Base-by-base conservation (phyloP, 176 grass and related monocot genomes). In the Zoysia japonica region DNA sequence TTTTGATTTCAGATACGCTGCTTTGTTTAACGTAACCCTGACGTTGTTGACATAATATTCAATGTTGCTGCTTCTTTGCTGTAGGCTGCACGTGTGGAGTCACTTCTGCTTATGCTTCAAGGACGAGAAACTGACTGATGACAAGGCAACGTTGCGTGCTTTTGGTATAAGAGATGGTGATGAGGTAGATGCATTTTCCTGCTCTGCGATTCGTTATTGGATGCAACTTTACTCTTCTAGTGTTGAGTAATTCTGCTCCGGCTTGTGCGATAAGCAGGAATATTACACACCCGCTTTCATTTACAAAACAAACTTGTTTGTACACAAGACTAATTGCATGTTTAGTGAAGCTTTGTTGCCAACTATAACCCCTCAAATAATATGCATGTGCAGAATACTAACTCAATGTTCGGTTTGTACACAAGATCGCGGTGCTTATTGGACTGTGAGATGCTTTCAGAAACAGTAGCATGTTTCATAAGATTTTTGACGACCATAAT, bases 21-120 rank as follows among this genome's bases (percentile, higher is more conserved):
- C 67, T 10, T 76, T 67, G 43, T 45, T 84, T 9, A 60, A 72
- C 65, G 73, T 0, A 35, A 12, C 10, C 41, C 9, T 44, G 48
- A 10, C 68, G 46, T 11, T 63, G 61, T 4, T 13, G 19, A 64
- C 64, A 78, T 45, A 65, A 8, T 7, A 57, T 80, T 38, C 53
- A 65, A 81, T 55, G 60, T 13, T 78, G 14, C 12, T 65, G 39
- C 10, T 77, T 88, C 51, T 60, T 77, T 89, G 42, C 57, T 84
- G 43, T 79, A 94, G 94, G 94, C 87, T 73, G 60, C 89, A 97
- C 56, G 94, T 97, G 56, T 97, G 94, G 94, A 85, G 91, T 76
- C 91, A 97, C 78, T 97, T 97, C 78, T 97, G 89, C 81, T 85
- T 97, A 80, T 90, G 89, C 72, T 92, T 82, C 78, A 84, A 88